Base-by-base conservation (phyloP, 2,329 filamentous ascomycete genomes). In the Aciculosporium take region DNA sequence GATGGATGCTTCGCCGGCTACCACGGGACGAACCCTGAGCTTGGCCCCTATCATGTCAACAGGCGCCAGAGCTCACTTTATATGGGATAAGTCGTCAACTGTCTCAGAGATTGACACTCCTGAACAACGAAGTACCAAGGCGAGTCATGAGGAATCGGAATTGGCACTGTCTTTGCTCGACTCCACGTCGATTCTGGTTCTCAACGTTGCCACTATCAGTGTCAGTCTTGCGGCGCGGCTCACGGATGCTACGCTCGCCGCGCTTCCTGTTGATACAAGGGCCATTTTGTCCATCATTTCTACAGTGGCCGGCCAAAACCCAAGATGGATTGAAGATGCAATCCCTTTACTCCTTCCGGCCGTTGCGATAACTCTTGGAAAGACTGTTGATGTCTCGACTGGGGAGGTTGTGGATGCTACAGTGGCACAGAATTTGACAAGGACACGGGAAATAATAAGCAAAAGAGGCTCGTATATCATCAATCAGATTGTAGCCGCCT, bases 341-440 rank as follows among this genome's bases (percentile, higher is more conserved):
- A 41, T 55, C 3, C 51, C 53, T 5, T 28, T 53, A 2, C 39
- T 55, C 10, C 44, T 55, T 34, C 50, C 51, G 21, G 52, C 52
- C 12, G 36, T 53, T 25, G 46, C 50, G 7, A 37, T 39, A 6
- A 47, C 43, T 17, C 29, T 53, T 6, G 49, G 49, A 2, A 42
- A 42, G 30, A 29, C 35, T 3, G 20, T 46, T 12, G 36, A 47
- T 15, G 37, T 25, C 10, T 31, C 46, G 3, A 29, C 15, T 9
- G 15, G 13, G 9, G 9, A 37, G 18, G 6, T 9, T 13, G 15
- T 37, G 23, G 15, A 33, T 4, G 38, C 18, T 3, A 12, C 37
- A n/a, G n/a, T n/a, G 7, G 10, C 40, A 21, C 23, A 39, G 4
- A 44, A 48, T 24, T 32, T 45, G 33, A 20, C 40, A 2, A 44